A percentile compares a stretch with the other conserved stretches of the same genome.
These are phyloP conservation scores for Wickerhamomyces kurtzmanii DNA, from an alignment of 805 yeast species.

Conservation along the genomic window DNA sequence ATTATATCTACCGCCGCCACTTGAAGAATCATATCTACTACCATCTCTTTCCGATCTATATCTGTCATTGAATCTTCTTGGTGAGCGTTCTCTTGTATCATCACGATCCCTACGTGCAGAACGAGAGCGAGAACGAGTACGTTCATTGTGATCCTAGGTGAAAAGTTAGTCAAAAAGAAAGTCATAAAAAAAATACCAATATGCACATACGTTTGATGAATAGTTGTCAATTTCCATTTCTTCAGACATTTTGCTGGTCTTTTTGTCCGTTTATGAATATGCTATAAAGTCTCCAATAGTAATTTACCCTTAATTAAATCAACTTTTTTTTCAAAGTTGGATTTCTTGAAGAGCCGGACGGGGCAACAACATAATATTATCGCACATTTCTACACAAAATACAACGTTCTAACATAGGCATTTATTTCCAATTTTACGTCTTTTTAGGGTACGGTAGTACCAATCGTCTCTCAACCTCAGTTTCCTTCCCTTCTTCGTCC, in stretches of 20 bases:
- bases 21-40: constrained; percentile 10
- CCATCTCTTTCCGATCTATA: constrained; percentile 18
- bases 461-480: constrained; percentile 78
- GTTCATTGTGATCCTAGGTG: constrained; percentile 14
- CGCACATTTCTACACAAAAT: not conserved
- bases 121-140: constrained; percentile 19
- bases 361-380: not conserved
- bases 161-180: not conserved
- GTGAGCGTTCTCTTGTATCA: constrained; percentile 15
- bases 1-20: constrained; percentile 12
- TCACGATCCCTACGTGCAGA: constrained; percentile 13
- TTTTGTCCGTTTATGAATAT: too few species aligned
- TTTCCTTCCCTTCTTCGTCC: constrained; percentile 92
- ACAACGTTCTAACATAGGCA: not conserved
- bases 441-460: constrained; percentile 65
- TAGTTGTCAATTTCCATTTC: constrained; percentile 56
- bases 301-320: too few species aligned
- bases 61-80: constrained; percentile 21
- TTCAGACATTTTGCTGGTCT: constrained; percentile 31
- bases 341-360: not conserved
- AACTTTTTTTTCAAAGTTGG: not conserved
- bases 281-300: too few species aligned
- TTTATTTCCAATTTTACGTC: not conserved
- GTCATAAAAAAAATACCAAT: not conserved
- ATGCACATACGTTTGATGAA: constrained; percentile 43